Evolutionary conservation across 2,329 filamentous ascomycete genomes (phyloP).

Genomic region (Aureobasidium subglaciale): DNA sequence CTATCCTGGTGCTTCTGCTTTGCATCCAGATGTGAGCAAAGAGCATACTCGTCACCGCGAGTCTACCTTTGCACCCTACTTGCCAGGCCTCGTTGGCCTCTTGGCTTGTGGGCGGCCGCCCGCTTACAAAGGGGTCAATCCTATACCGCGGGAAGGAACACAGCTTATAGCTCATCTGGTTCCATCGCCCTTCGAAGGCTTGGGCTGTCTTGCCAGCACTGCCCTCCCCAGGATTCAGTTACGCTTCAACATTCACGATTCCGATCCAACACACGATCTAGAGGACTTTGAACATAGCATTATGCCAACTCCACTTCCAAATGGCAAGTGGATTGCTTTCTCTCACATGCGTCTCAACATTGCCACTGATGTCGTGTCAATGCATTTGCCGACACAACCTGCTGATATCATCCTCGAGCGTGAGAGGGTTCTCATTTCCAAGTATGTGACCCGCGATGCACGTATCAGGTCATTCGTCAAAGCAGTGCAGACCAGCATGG

Average conservation of each 20-base stretch:
- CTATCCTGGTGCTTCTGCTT: background rate
- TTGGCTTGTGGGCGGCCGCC: background rate
- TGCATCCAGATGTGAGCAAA: background rate
- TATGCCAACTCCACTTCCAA: background rate
- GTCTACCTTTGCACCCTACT: background rate
- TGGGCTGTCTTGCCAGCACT: background rate
- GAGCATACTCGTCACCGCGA: background rate
- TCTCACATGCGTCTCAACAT: constrained; percentile 1
- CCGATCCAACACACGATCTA: too few species aligned
- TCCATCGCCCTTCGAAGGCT: constrained; percentile 12
- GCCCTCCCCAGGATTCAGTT: constrained; percentile 4
- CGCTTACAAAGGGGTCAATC: background rate
- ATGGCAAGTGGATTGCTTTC: background rate
- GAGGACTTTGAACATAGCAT: too few species aligned
- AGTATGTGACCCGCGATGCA: background rate
- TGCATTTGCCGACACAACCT: constrained; percentile 9
- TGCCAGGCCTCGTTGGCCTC: background rate
- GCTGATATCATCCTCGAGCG: constrained; percentile 15
- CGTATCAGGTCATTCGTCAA: constrained; percentile 11
- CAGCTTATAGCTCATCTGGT: constrained; percentile 13
- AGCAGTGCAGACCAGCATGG: background rate
- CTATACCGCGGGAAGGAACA: too few species aligned
- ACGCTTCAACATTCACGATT: background rate
- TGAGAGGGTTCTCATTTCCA: background rate
- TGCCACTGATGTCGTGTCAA: background rate